Base-by-base conservation (phyloP, 208 protist species). In the Leishmania amazonensis region DNA sequence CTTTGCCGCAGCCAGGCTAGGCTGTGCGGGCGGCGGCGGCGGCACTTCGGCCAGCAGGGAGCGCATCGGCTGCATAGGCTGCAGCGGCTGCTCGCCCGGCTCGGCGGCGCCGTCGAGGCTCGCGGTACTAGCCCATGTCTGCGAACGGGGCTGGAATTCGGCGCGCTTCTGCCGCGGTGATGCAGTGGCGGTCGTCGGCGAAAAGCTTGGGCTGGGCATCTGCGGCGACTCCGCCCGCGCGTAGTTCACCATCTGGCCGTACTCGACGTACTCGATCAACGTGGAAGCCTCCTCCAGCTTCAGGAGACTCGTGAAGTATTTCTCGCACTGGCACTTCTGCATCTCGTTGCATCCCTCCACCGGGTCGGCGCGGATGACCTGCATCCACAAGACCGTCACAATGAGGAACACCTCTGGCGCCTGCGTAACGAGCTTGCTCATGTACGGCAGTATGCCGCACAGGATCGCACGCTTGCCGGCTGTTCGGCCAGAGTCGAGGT, bases 371-470 rank as follows among this genome's bases (percentile, higher is more conserved):
- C 91, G 92, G 38, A 97, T 78, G 42, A 95, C 83, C 80, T 97
- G 93, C 93, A 95, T 96, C 93, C 95, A 98, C 57, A 98, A 81
- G 71, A 95, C 87, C 80, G 88, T 94, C 45, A 94, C 85, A 57
- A 96, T 88, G 3, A 97, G 84, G 72, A 94, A 94, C 19, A 94
- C 88, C 42, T 97, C 90, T 4, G 93, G 94, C n/a, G 81, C 83
- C 68, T 93, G 87, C 68, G 93, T 92, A 38, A 99, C 91, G 28
- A 99, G 93, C 83, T 99, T 99, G 49, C 98, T 91, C 38, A 99
- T 90, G 89, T 99, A 99, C 17, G 98, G 99, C 74, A 99, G 97
- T 70, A 99, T 98, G 74, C 99, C 99, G 79, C 99, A 99, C 24
- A 95, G 90, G 42, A 99, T 96, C 13, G 94, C 93, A 47, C 97